Evolutionary conservation across 2,329 filamentous ascomycete genomes (phyloP).

Genomic region (Xylaria hypoxylon): DNA sequence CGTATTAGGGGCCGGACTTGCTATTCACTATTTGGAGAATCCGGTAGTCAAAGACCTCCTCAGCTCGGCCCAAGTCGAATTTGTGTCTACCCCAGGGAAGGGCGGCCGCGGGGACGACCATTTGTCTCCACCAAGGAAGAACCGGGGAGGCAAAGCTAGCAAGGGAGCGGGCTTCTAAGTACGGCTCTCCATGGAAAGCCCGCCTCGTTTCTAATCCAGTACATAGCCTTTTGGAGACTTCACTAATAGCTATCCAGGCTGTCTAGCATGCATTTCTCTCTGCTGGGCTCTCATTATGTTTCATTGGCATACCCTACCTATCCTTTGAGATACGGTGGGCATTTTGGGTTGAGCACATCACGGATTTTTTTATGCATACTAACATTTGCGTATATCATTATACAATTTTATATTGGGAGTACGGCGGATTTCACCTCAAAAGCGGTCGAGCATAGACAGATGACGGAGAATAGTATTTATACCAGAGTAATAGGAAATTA

Average conservation of each 20-base stretch:
- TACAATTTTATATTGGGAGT: constrained; percentile 6
- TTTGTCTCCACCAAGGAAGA: constrained; percentile 36
- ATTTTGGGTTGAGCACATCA: constrained; percentile 1
- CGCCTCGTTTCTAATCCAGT: neutral
- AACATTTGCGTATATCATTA: constrained; percentile 4
- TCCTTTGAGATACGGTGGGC: neutral
- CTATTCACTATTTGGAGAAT: constrained; percentile 56
- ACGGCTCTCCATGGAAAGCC: neutral
- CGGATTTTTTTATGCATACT: constrained; percentile 15
- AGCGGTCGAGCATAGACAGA: constrained; percentile 18
- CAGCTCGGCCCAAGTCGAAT: constrained; percentile 50
- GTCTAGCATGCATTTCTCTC: constrained; percentile 3
- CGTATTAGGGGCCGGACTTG: constrained; percentile 60
- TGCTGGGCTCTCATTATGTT: constrained; percentile 5
- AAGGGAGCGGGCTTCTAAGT: constrained; percentile 33
- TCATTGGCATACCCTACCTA: constrained; percentile 15
- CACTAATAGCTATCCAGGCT: neutral
- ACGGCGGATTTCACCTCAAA: neutral
- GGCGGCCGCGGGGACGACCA: constrained; percentile 31
- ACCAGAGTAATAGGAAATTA: constrained; percentile 13
- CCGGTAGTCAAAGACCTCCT: constrained; percentile 54
- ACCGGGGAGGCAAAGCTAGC: constrained; percentile 36
- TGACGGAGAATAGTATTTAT: constrained; percentile 17
- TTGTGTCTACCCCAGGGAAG: constrained; percentile 42
- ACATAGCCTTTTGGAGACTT: neutral